Base-by-base conservation (phyloP, 805 yeast species). In the Zygotorulaspora danielsina region DNA sequence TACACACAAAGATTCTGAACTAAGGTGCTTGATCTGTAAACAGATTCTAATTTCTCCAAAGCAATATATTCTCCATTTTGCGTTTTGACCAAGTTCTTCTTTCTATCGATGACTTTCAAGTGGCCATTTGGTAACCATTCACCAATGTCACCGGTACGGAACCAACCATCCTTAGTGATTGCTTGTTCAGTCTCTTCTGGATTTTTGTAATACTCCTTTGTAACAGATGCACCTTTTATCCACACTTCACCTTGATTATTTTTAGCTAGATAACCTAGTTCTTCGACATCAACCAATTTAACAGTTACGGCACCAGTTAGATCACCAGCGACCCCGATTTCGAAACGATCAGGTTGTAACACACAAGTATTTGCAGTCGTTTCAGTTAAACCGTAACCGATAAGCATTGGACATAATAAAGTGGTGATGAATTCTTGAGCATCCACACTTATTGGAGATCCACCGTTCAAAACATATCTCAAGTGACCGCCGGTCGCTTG, bases 41-140 rank as follows among this genome's bases (percentile, higher is more conserved):
- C 72, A 8, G 95, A 75, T 69, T 93, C 98, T 50, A 93, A 71
- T 67, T 89, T 89, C 68, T 93, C 98, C 56, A 93, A 74, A 3
- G 98, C 98, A 64, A 93, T 86, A 66, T 93, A 93, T 70, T 93
- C 98, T 67, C 98, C 98, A 63, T 93, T 90, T 56, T 77, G 73
- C 13, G 98, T 93, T 75, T 93, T 93, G 54, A 93, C 95, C 65
- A 93, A 73, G 64, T 93, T 93, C 79, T 93, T 93, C 72, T 79
- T 85, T 63, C 98, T 84, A 69, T 93, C 98, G 62, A 93, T 84
- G 45, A 93, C 71, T 59, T 75, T 78, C 58, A 93, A 72, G 42
- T 78, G 81, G 50, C 97, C 97, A 49, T 71, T 73, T 19, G 78
- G 45, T 30, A 89, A 75, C 95, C 96, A 87, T 70, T 86, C 88